Base-by-base conservation (phyloP, 2,329 filamentous ascomycete species). In the Calonectria fujianensis region DNA sequence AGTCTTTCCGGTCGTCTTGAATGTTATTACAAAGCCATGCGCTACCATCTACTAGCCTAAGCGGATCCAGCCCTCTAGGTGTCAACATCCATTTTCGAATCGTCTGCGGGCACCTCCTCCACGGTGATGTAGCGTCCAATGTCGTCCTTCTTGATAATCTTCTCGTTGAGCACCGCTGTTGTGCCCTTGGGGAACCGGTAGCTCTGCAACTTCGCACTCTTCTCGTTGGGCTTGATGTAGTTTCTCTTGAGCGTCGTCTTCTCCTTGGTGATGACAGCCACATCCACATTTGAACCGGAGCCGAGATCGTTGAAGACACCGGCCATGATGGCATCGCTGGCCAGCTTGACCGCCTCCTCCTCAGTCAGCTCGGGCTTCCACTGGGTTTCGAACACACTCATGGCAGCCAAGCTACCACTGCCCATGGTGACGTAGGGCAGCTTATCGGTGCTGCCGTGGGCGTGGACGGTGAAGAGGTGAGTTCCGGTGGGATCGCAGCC, bases 351-450 rank as follows among this genome's bases (percentile, higher is more conserved):
- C n/a, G 96, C 96, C 65, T 94, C 94, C 48, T 97, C 94, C 80
- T 92, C 90, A 77, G 91, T 94, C 84, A 98, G 86, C 75, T 92
- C 88, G 10, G 92, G 88, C 90, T 96, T 95, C 97, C 97, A 99
- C 87, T 94, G 93, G 65, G 96, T 97, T 90, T 99, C 97, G 84
- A 99, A 99, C 67, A 99, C 94, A 39, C 95, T 95, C 97, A 99
- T 99, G 84, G 97, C 97, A 35, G 97, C 97, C 79, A 99, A 89
- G 63, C 95, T 98, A 78, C 97, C 97, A 31, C 95, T 98, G 70
- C 97, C 97, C 97, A 99, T 99, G 78, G 97, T 99, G 80, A 99
- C 97, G 86, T 99, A 99, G 66, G 97, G 97, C 64, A 99, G 93
- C 90, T 98, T 99, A 89, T 99, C 97, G 76, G 97, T 99, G 82